Evolutionary conservation across 441 rosid genomes (phyloP).

Genomic region (Kokia cookei): DNA sequence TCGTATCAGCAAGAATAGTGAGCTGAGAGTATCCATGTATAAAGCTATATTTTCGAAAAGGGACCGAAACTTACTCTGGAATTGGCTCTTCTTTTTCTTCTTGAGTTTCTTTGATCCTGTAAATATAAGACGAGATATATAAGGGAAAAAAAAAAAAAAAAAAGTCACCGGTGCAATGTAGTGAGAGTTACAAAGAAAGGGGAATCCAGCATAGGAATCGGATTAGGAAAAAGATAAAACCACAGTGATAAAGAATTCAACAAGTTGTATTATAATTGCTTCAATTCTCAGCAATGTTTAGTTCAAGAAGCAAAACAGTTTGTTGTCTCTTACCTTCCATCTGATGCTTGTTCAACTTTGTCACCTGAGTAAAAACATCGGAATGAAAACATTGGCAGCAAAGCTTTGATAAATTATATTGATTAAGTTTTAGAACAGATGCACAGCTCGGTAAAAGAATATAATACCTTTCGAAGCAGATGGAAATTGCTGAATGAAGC

Average conservation of each 20-base stretch:
- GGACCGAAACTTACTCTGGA: conserved; percentile 41
- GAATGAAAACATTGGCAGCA: conserved; percentile 8
- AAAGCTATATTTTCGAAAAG: background rate
- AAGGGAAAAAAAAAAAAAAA: background rate
- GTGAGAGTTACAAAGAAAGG: background rate
- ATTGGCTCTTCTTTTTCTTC: conserved; percentile 21
- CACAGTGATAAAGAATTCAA: background rate
- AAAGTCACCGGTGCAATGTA: background rate
- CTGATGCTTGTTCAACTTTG: conserved; percentile 25
- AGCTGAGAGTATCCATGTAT: background rate
- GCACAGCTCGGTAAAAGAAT: background rate
- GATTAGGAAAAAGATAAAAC: background rate
- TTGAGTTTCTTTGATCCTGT: conserved; percentile 28
- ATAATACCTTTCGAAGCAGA: conserved; percentile 50
- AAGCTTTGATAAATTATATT: background rate
- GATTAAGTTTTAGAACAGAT: background rate
- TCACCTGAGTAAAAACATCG: conserved; percentile 26
- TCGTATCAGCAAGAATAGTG: background rate
- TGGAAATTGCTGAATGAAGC: conserved; percentile 80
- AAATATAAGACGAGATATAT: background rate
- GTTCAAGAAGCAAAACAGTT: background rate
- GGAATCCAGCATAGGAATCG: background rate
- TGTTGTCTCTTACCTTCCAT: conserved; percentile 25
- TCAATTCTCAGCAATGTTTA: background rate
- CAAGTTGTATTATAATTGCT: background rate